Evolutionary conservation across 148 eudicot genomes (phyloP).

Genomic region (Vaccinium darrowii): DNA sequence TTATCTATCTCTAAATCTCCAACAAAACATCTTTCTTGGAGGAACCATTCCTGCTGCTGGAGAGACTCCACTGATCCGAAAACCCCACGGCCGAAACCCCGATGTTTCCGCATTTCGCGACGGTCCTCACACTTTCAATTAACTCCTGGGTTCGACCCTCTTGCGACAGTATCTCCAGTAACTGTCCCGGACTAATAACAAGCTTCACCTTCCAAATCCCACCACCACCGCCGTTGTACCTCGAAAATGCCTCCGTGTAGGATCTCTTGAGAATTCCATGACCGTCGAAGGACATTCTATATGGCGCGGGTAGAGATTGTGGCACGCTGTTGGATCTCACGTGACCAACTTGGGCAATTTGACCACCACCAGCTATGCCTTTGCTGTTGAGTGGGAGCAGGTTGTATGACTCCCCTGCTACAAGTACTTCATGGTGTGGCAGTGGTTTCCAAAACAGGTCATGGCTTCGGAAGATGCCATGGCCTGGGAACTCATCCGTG

Average conservation of each 20-base stretch:
- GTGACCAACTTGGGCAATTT: constrained; percentile 40
- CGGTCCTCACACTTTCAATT: constrained; percentile 76
- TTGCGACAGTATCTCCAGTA: constrained; percentile 70
- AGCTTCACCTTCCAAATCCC: constrained; percentile 93
- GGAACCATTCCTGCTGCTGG: constrained; percentile 47
- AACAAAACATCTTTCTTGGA: constrained; percentile 34
- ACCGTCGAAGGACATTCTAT: constrained; percentile 73
- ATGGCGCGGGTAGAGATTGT: constrained; percentile 25
- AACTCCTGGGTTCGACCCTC: constrained; percentile 65
- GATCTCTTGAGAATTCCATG: constrained; percentile 40
- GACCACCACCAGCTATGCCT: neutral
- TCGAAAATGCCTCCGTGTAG: constrained; percentile 29
- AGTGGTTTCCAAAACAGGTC: constrained; percentile 77
- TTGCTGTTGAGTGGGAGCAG: constrained; percentile 55
- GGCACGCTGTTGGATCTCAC: constrained; percentile 71
- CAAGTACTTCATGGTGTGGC: constrained; percentile 52
- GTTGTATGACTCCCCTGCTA: constrained; percentile 63
- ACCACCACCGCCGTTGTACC: constrained; percentile 9
- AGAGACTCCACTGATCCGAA: constrained; percentile 74
- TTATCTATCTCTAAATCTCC: constrained; percentile 11
- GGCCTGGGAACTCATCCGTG: constrained; percentile 70
- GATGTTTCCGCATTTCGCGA: constrained; percentile 71
- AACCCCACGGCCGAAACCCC: constrained; percentile 36
- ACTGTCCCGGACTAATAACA: constrained; percentile 63
- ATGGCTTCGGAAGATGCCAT: constrained; percentile 57